Evolutionary conservation across 495 filamentous ascomycete species (phyloP), one percentile per base, ranked within the genome.

Genomic region (Podospora pseudocomata): DNA sequence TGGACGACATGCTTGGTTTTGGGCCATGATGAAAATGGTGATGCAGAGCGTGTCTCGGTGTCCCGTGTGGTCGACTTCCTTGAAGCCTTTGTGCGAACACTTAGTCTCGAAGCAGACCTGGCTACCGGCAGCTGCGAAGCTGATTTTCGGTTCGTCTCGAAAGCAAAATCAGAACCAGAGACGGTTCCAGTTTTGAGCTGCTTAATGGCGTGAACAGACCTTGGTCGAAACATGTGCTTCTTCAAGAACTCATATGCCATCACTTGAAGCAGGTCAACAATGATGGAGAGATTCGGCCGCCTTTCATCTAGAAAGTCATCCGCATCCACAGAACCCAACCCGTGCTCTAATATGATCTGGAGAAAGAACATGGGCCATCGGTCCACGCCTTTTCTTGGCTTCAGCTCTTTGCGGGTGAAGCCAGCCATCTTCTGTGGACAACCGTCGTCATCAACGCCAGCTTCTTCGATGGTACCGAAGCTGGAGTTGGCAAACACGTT

Each of bases 321-420:
- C 1, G 71, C 44, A 28, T 72, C 65, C 5, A 72, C 19, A 7
- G 23, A 49, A 18, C 44, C 61, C 20, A 61, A 30, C 5, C 61
- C 57, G 4, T 70, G 64, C 16, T 76, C 73, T 5, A 86, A 69
- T 3, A 83, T 79, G n/a, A 99, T 87, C 7, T 87, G 87, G 44
- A 99, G 81, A 73, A 89, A 90, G 71, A 97, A 98, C 91, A 95
- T 96, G 2, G 94, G 93, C 90, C 91, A 96, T 68, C 88, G 84
- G 75, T 97, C 93, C 34, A 92, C 80, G 0, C 87, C 86, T 74
- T 91, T 94, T 20, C 82, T 82, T 18, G 78, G 80, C 73, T 80
- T 89, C 54, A 89, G 76, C 49, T 90, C 86, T 68, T 80, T 83
- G 39, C 77, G 80, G 0, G 86, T 89, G 68, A 81, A 86, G 1